Conservation (phyloP, 169 alveolate species). For the Plasmodium blacklocki region DNA sequence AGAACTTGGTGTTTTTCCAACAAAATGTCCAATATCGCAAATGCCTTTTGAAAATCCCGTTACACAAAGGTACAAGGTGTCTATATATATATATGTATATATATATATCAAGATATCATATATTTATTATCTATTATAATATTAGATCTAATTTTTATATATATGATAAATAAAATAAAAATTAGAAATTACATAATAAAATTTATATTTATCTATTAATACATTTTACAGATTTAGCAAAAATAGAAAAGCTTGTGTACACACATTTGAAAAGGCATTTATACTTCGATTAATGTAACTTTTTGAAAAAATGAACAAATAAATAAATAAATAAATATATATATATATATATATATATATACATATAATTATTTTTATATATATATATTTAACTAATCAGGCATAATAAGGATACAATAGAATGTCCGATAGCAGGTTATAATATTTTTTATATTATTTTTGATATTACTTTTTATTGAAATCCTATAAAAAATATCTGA, state of each 20-base stretch:
- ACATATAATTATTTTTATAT: constrained; percentile 3
- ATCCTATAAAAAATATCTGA: not conserved
- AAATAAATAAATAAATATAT: not conserved
- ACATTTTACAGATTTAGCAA: constrained; percentile 75
- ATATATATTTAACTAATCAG: constrained; percentile 19
- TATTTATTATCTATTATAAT: not conserved
- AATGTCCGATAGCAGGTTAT: constrained; percentile 84
- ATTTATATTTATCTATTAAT: too few relatives aligned
- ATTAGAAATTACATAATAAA: too few relatives aligned
- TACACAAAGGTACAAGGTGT: constrained; percentile 80
- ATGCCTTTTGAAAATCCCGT: constrained; percentile 84
- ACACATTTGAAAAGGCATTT: constrained; percentile 81
- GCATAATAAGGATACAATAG: constrained; percentile 74
- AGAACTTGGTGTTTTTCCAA: constrained; percentile 76
- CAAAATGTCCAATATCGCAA: constrained; percentile 86
- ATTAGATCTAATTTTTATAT: too few relatives aligned
- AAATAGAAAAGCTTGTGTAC: constrained; percentile 84
- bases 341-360: not conserved
- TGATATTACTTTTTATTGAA: not conserved
- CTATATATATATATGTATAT: constrained; percentile 3
- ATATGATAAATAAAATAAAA: too few relatives aligned
- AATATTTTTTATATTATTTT: constrained; percentile 21
- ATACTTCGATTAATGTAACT: constrained; percentile 78
- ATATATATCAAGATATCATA: not conserved
- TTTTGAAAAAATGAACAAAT: constrained; percentile 18